Evolutionary conservation across 257 asterid genomes (phyloP).

Genomic region (Solanum pimpinellifolium): DNA sequence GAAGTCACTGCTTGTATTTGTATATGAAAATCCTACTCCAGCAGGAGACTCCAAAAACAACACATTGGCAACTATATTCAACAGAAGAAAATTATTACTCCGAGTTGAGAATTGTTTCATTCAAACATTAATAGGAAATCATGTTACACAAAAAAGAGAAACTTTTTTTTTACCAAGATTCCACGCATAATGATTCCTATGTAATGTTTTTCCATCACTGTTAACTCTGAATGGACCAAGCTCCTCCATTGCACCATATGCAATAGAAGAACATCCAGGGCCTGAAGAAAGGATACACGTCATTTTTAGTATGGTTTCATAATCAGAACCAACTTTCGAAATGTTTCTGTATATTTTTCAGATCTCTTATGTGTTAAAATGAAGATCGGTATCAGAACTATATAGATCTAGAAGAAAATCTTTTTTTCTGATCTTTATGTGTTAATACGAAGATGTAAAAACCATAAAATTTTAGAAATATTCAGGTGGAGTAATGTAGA

Average conservation of each 20-base stretch:
- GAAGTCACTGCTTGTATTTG: conserved; percentile 23
- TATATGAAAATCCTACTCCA: conserved; percentile 45
- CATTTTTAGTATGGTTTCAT: not conserved
- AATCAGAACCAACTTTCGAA: not conserved
- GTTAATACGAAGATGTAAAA: not conserved
- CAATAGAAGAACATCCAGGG: conserved; percentile 43
- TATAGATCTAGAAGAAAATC: too few species aligned
- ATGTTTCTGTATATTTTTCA: too few species aligned
- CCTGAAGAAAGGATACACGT: conserved; percentile 12
- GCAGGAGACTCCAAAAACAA: conserved; percentile 37
- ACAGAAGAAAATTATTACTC: not conserved
- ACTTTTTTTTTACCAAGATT: conserved; percentile 8
- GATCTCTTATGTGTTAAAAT: not conserved
- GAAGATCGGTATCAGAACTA: not conserved
- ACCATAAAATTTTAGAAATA: not conserved
- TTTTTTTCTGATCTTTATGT: not conserved
- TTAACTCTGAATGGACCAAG: conserved; percentile 35
- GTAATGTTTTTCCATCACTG: conserved; percentile 25
- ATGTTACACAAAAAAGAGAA: not conserved
- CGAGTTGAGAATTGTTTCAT: not conserved
- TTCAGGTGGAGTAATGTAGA: not conserved
- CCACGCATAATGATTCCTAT: conserved; percentile 26
- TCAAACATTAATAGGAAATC: not conserved
- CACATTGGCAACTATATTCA: conserved; percentile 24
- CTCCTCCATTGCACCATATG: conserved; percentile 31